phyloP scores from a whole-genome alignment of 805 yeast species.

The Suhomyces vadensis region DNA sequence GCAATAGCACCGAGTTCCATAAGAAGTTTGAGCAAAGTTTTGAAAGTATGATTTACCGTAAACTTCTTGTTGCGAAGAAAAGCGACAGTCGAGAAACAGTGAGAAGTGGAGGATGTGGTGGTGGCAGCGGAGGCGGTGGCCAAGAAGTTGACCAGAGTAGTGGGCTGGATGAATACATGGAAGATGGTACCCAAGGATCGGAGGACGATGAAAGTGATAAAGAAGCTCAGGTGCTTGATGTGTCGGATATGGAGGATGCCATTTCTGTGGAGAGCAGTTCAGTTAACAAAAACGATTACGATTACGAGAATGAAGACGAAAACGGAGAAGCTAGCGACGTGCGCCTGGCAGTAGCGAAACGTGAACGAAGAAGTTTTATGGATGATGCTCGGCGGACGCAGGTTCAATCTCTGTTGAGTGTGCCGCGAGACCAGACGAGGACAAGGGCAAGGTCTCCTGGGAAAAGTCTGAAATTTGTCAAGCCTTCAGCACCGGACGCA shows the following conservation, averaged over 20 bases:
- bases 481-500: not conserved
- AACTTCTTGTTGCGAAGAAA: conserved; percentile 9
- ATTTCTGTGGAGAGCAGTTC: conserved; percentile 23
- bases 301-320: conserved; percentile 10
- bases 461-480: not conserved
- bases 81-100: too few species aligned
- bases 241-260: conserved; percentile 23
- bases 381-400: conserved; percentile 2
- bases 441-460: conserved; percentile 2
- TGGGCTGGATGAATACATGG: conserved; percentile 16
- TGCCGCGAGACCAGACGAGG: conserved; percentile 1
- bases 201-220: conserved; percentile 20
- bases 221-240: conserved; percentile 21
- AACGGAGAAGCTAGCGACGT: not conserved
- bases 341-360: not conserved
- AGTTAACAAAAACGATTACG: conserved; percentile 13
- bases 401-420: not conserved
- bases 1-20: not conserved
- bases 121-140: conserved; percentile 1
- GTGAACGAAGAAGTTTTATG: not conserved
- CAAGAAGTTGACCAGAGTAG: conserved; percentile 8
- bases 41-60: conserved; percentile 13
- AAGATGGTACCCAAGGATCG: conserved; percentile 5
- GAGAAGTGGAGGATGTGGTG: conserved; percentile 4
- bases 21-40: conserved; percentile 10